phyloP scores from a whole-genome alignment of 345 rosid species.

The Passiflora organensis region DNA sequence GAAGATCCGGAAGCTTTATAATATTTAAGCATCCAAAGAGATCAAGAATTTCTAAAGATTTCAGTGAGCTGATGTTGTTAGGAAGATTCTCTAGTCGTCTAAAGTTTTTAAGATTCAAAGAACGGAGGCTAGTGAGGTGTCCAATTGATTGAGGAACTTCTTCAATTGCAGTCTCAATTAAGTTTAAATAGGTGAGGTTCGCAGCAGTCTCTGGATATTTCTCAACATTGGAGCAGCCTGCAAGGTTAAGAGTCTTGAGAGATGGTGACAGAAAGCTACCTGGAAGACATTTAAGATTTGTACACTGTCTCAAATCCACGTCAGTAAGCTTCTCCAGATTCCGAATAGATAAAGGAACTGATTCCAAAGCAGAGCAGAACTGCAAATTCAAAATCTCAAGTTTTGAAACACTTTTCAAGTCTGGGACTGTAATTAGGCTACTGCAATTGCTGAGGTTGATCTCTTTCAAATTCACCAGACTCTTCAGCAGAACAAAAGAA shows the following conservation, averaged over 20 bases:
- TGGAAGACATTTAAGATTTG: background rate
- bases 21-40: no score
- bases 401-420: background rate
- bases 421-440: no score
- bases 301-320: background rate
- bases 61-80: no score
- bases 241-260: no score
- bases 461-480: no score
- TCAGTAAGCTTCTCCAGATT: background rate
- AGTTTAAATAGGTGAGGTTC: slow-evolving; percentile 4
- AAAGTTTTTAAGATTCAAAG: slow-evolving; percentile 4
- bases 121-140: background rate
- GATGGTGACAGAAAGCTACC: no score
- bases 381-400: slow-evolving; percentile 2
- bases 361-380: background rate
- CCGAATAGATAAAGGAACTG: background rate
- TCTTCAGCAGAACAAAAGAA: no score
- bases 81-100: slow-evolving; percentile 1
- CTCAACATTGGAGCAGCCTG: slow-evolving; percentile 8
- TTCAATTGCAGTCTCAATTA: no score
- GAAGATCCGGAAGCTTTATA: no score
- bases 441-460: no score
- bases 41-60: no score
- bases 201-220: background rate
- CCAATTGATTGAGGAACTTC: no score